Evolutionary conservation across 331 rosid species (phyloP).

Genomic region (Quercus lobata): DNA sequence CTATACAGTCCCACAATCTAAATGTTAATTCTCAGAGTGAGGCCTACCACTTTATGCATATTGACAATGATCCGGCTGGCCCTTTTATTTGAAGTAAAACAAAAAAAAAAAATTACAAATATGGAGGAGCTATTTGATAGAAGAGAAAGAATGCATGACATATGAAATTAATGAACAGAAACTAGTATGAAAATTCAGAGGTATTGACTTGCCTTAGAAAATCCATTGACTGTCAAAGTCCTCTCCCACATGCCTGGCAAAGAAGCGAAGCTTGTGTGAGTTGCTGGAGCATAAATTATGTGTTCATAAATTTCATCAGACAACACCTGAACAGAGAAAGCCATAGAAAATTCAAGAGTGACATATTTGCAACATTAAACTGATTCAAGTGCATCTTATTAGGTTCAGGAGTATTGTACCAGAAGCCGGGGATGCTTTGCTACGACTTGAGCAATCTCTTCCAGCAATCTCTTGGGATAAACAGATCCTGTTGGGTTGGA

Average conservation of each 20-base stretch:
- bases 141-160: neutral
- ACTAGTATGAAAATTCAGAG: neutral
- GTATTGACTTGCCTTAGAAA: conserved; percentile 63
- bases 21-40: conserved; percentile 18
- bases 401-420: conserved; percentile 39
- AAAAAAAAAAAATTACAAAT: no score
- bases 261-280: conserved; percentile 89
- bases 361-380: neutral
- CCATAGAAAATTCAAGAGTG: conserved; percentile 10
- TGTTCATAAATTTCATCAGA: conserved; percentile 92
- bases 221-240: conserved; percentile 83
- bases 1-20: conserved; percentile 28
- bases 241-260: conserved; percentile 94
- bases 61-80: no score
- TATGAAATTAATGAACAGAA: neutral
- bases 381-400: conserved; percentile 4
- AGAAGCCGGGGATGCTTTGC: conserved; percentile 91
- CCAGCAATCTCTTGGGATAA: conserved; percentile 68
- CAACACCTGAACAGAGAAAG: conserved; percentile 53
- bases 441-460: conserved; percentile 76
- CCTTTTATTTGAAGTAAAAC: no score
- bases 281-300: conserved; percentile 83
- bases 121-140: conserved; percentile 2
- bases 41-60: neutral
- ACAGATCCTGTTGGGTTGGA: conserved; percentile 97